Percentiles rank a stretch among this genome's conserved stretches.
Conservation (phyloP, 495 filamentous ascomycete genomes). For the Hypoxylon perforatum region DNA sequence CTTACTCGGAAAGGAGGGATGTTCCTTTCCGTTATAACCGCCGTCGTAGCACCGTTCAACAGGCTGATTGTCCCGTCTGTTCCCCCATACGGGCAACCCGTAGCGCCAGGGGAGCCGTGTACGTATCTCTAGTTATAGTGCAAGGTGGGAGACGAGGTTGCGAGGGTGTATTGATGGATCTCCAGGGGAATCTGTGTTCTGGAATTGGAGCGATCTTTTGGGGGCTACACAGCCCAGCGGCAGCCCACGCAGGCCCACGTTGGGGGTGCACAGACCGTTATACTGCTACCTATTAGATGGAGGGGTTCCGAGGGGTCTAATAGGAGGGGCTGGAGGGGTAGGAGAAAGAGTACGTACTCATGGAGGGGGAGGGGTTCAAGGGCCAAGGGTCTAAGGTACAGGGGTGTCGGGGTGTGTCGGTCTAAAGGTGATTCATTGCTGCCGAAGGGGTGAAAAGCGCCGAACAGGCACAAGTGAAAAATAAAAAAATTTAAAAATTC, state of each 20-base stretch:
- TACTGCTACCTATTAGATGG: slow-evolving; percentile 1
- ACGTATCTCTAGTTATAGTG: slow-evolving; percentile 17
- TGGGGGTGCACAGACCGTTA: slow-evolving; percentile 6
- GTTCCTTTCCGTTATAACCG: slow-evolving; percentile 41
- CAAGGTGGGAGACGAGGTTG: background rate
- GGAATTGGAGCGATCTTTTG: slow-evolving; percentile 17
- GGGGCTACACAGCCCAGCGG: slow-evolving; percentile 1
- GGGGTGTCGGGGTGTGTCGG: slow-evolving; percentile 12
- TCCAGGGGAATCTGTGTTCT: slow-evolving; percentile 29
- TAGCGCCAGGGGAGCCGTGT: slow-evolving; percentile 13
- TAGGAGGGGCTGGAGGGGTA: background rate
- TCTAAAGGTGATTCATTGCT: slow-evolving; percentile 28
- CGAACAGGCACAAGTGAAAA: slow-evolving; percentile 26
- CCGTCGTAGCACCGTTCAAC: slow-evolving; percentile 36
- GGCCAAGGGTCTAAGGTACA: background rate
- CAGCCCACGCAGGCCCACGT: no score
- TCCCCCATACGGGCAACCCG: slow-evolving; percentile 33
- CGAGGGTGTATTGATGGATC: slow-evolving; percentile 27
- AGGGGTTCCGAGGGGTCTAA: slow-evolving; percentile 11
- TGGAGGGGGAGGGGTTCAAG: background rate
- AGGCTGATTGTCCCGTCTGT: slow-evolving; percentile 39
- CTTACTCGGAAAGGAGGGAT: slow-evolving; percentile 33
- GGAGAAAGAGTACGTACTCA: background rate
- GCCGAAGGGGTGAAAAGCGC: slow-evolving; percentile 29
- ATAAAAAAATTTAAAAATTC: slow-evolving; percentile 21